Evolutionary conservation across 1,139 yeast genomes (phyloP), one percentile per base, ranked within the genome.

Genomic region (Yamadazyma triangularis): DNA sequence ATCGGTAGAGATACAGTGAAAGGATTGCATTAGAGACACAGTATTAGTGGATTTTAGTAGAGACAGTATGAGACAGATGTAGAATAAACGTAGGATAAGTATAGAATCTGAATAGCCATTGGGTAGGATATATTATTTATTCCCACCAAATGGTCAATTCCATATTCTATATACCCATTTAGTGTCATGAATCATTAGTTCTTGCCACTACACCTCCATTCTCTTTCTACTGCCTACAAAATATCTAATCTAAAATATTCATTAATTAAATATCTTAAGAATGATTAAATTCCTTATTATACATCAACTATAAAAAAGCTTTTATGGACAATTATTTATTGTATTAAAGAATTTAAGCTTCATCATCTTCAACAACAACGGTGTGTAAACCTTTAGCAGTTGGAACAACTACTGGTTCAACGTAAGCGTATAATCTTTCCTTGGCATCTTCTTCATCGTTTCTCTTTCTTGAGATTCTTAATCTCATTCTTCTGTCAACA

Each of bases 361-460:
- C 87, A 54, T 80, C 87, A 61, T 80, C 93, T 69, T 87, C 95
- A 67, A 91, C 91, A 65, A 88, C 96, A 70, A 79, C 84, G 70
- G 99, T 91, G 75, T 88, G 83, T 71, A 91, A 85, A 75, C 97
- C 97, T 83, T 91, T 91, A 72, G 87, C 79, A 52, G 94, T 66
- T 60, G 96, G 84, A 60, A 89, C 97, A 61, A 77, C 73, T 64
- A 93, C 96, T 62, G 94, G 93, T 79, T 91, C 97, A 62, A 93
- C 98, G 73, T 78, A 88, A 56, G 98, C 89, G 79, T 87, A 93
- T 68, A 93, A 82, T 73, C 89, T 88, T 77, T 88, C 93, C 82
- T 85, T 85, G 63, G 98, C 97, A 69, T 88, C 91, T 79, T 93
- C 98, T 78, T 91, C 98, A 72, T 93, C 97, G 79, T 91, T 91